Conservation (phyloP, 192 early-diverging fungal genomes). For the Umbelopsis sp. region DNA sequence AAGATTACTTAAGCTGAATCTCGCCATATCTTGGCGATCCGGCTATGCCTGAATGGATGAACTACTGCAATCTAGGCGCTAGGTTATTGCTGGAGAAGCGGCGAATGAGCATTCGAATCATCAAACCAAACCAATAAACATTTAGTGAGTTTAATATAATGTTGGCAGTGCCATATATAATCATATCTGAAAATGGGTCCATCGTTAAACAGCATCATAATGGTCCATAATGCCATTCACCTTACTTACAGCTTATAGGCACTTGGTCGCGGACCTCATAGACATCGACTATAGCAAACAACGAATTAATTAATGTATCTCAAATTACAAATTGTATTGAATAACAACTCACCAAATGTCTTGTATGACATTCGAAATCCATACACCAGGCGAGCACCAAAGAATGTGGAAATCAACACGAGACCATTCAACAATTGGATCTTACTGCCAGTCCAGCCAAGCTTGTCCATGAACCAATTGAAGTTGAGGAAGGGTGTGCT, state of each 20-base stretch:
- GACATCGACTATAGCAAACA: constrained; percentile 16
- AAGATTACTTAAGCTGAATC: background rate
- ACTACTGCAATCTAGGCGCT: constrained; percentile 7
- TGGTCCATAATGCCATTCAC: background rate
- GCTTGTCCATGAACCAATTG: constrained; percentile 93
- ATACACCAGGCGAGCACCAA: constrained; percentile 74
- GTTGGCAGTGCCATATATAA: constrained; percentile 59
- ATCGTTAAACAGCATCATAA: background rate
- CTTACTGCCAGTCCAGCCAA: constrained; percentile 75
- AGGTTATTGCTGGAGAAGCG: constrained; percentile 33
- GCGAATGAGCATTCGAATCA: constrained; percentile 48
- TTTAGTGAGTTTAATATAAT: constrained; percentile 67
- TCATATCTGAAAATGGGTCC: constrained; percentile 22
- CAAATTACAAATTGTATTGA: background rate
- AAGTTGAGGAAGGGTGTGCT: constrained; percentile 89
- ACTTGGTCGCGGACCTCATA: constrained; percentile 29
- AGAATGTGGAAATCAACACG: constrained; percentile 74
- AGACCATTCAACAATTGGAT: constrained; percentile 85
- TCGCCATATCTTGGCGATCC: background rate
- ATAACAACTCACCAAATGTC: constrained; percentile 50
- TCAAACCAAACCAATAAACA: constrained; percentile 60
- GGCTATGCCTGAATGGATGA: background rate
- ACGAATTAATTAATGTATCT: background rate
- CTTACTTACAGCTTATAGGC: constrained; percentile 29
- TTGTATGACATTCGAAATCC: constrained; percentile 75